Percentiles rank a stretch among this genome's conserved stretches.
phyloP scores from a whole-genome alignment of 805 yeast genomes.

The Pichia ethanolica region DNA sequence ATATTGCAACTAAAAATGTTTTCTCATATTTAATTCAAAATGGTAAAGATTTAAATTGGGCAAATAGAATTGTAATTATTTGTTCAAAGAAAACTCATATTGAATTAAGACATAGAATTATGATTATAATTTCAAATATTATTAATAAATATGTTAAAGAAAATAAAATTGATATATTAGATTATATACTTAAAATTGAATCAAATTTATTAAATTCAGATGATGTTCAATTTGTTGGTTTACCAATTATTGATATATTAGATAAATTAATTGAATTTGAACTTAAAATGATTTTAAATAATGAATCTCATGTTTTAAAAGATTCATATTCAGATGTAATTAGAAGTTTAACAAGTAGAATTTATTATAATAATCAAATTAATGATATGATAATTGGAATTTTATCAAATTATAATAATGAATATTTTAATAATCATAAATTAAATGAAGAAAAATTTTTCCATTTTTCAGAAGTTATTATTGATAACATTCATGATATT shows the following conservation, averaged over 20 bases:
- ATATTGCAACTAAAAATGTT: slow-evolving; percentile 47
- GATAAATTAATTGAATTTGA: slow-evolving; percentile 51
- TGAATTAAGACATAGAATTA: slow-evolving; percentile 25
- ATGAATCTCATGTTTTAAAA: slow-evolving; percentile 29
- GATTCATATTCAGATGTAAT: slow-evolving; percentile 46
- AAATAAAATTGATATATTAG: slow-evolving; percentile 10
- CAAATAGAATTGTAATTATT: slow-evolving; percentile 48
- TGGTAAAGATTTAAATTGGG: slow-evolving; percentile 38
- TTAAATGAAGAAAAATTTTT: slow-evolving; percentile 11
- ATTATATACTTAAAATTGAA: slow-evolving; percentile 19
- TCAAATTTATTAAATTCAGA: slow-evolving; percentile 55
- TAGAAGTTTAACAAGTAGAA: slow-evolving; percentile 64
- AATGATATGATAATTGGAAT: slow-evolving; percentile 74
- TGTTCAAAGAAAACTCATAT: slow-evolving; percentile 65
- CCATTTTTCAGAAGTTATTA: slow-evolving; percentile 15
- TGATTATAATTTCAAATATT: slow-evolving; percentile 38
- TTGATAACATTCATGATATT: slow-evolving; percentile 22
- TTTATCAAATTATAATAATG: slow-evolving; percentile 35
- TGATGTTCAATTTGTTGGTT: slow-evolving; percentile 76
- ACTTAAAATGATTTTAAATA: slow-evolving; percentile 20
- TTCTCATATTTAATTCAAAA: slow-evolving; percentile 34
- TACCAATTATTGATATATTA: slow-evolving; percentile 75
- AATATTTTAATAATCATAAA: slow-evolving; percentile 14
- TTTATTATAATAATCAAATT: slow-evolving; percentile 81
- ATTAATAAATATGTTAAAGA: slow-evolving; percentile 25